Percentiles rank a stretch among this genome's conserved stretches.
These are phyloP conservation scores for Termitomyces sp. DNA, from an alignment of 768 basidiomycete genomes.

Conservation along the genomic window DNA sequence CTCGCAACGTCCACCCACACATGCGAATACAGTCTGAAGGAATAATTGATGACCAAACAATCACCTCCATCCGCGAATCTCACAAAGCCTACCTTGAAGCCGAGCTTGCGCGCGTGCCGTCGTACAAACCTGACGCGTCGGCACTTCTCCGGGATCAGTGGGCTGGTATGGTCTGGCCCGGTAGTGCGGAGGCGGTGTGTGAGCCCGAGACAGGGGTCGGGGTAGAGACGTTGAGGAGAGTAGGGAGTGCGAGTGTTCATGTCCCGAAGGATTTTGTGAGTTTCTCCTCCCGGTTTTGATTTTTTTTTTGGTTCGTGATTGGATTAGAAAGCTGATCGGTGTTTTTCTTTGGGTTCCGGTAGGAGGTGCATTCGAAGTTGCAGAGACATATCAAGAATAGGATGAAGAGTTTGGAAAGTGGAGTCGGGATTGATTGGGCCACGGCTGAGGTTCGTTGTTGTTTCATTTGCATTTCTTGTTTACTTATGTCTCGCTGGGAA, in stretches of 20 bases:
- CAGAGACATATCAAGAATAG: conserved; percentile 76
- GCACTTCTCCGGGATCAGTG: conserved; percentile 66
- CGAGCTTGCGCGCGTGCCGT: conserved; percentile 44
- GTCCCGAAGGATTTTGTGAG: conserved; percentile 55
- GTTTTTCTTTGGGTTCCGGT: not conserved
- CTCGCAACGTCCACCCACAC: not conserved
- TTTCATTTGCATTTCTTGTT: not conserved
- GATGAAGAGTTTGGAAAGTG: conserved; percentile 60
- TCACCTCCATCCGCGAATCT: conserved; percentile 42
- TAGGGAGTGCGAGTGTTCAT: conserved; percentile 66
- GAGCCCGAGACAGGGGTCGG: conserved; percentile 67
- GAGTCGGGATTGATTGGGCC: conserved; percentile 80
- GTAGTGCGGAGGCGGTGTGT: conserved; percentile 40
- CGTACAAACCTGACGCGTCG: conserved; percentile 43
- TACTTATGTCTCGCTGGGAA: not conserved
- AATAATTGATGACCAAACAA: conserved; percentile 43
- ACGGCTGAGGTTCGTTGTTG: conserved; percentile 65
- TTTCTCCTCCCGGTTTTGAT: not conserved
- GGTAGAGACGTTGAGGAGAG: conserved; percentile 39
- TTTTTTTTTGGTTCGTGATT: not conserved
- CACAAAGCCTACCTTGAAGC: conserved; percentile 63
- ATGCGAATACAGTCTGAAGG: conserved; percentile 34
- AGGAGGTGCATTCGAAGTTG: conserved; percentile 79
- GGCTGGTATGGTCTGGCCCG: conserved; percentile 61
- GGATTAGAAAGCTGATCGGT: conserved; percentile 18